A percentile compares a stretch with the other conserved stretches of the same genome.
These are phyloP conservation scores for Penicillium manginii DNA, from an alignment of 495 filamentous ascomycete species.

Conservation along the genomic window DNA sequence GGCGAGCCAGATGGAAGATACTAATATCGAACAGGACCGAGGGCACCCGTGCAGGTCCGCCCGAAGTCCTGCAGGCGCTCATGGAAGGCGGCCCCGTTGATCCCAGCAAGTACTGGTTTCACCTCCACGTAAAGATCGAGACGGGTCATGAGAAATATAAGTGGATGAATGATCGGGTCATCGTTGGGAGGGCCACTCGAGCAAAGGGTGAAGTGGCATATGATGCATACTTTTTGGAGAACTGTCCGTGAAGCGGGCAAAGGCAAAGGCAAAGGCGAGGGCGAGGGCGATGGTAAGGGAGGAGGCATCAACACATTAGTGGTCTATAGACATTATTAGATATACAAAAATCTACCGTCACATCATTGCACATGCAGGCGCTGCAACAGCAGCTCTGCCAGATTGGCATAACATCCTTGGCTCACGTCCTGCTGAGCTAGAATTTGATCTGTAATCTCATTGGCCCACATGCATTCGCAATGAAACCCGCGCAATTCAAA, in stretches of 20 bases:
- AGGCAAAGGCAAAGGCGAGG: not conserved
- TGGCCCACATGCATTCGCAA: constrained; percentile 40
- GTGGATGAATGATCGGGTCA: constrained; percentile 40
- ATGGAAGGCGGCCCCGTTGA: constrained; percentile 37
- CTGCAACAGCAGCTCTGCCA: constrained; percentile 37
- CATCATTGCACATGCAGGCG: constrained; percentile 26
- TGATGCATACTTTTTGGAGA: constrained; percentile 37
- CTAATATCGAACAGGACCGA: constrained; percentile 23
- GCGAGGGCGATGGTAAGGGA: not conserved
- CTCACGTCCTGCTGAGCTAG: constrained; percentile 35
- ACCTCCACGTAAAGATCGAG: constrained; percentile 36
- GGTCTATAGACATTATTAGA: constrained; percentile 25
- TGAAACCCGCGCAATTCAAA: constrained; percentile 36
- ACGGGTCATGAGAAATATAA: constrained; percentile 37
- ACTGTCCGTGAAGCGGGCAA: constrained; percentile 15
- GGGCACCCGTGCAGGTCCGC: constrained; percentile 33
- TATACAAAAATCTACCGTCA: constrained; percentile 15
- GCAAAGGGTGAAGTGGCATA: constrained; percentile 35
- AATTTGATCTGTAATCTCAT: constrained; percentile 38
- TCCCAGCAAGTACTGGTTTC: constrained; percentile 35
- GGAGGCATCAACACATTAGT: constrained; percentile 15
- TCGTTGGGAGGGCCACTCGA: constrained; percentile 34
- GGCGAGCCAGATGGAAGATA: not conserved
- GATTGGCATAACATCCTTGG: constrained; percentile 33
- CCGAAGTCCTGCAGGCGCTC: constrained; percentile 31